Evolutionary conservation across 352 stramenopile genomes (phyloP).

Genomic region (Pythium aristosporum): DNA sequence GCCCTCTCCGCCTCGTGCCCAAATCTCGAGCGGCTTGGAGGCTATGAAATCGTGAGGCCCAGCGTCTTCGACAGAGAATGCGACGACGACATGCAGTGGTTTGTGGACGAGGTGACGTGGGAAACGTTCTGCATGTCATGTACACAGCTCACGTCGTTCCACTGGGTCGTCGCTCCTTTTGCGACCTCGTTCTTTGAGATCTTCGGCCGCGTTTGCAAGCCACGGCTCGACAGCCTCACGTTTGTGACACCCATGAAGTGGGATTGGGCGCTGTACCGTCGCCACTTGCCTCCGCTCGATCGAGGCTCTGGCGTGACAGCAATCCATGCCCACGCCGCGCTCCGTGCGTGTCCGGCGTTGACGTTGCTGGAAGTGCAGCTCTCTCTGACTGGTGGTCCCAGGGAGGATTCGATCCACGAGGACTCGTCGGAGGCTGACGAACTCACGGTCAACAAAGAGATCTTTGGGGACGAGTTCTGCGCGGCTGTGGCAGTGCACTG

Average conservation of each 20-base stretch:
- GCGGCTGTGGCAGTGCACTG: neutral
- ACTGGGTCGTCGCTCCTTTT: constrained; percentile 20
- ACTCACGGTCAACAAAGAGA: constrained; percentile 13
- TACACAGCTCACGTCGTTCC: constrained; percentile 6
- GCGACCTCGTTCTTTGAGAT: constrained; percentile 23
- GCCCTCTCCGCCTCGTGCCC: neutral
- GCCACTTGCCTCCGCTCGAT: neutral
- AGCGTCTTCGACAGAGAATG: neutral
- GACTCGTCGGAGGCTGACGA: neutral
- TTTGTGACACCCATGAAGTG: constrained; percentile 14
- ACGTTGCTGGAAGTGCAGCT: neutral
- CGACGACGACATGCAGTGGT: constrained; percentile 5
- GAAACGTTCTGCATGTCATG: constrained; percentile 4
- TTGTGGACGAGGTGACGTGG: constrained; percentile 11
- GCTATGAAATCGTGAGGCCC: too few relatives aligned
- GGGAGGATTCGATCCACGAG: neutral
- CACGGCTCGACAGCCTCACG: constrained; percentile 16
- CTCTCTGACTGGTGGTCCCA: neutral
- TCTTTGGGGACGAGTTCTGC: constrained; percentile 27
- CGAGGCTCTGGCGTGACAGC: neutral
- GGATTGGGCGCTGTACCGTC: constrained; percentile 4
- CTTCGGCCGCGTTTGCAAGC: constrained; percentile 22
- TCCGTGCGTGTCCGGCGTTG: neutral
- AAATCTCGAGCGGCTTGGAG: neutral
- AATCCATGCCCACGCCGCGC: neutral